Conservation (phyloP, 2,329 filamentous ascomycete genomes). For the Pseudogymnoascus sp. region DNA sequence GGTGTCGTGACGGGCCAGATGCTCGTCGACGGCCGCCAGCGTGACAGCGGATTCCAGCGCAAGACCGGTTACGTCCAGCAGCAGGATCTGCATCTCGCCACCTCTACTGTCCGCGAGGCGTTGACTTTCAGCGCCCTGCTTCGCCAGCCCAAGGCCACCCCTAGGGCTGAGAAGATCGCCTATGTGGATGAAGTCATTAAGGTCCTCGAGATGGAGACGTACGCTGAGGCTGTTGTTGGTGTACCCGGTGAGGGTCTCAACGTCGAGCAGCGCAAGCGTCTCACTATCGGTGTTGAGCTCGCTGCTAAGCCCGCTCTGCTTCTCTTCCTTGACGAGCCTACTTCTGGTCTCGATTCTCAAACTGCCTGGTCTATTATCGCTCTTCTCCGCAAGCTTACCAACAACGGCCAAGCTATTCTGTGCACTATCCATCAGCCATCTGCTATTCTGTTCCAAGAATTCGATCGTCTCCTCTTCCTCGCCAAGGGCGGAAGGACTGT, state of each 20-base stretch:
- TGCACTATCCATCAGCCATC: slow-evolving; percentile 98
- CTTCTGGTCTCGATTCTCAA: slow-evolving; percentile 85
- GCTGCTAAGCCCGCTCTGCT: slow-evolving; percentile 84
- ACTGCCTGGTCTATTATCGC: slow-evolving; percentile 89
- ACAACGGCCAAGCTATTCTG: slow-evolving; percentile 85
- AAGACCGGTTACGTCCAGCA: slow-evolving; percentile 90
- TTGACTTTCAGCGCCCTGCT: slow-evolving; percentile 78
- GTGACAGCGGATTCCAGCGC: slow-evolving; percentile 78
- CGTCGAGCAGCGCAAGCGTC: slow-evolving; percentile 60
- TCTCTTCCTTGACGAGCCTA: slow-evolving; percentile 90
- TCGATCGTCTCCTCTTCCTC: slow-evolving; percentile 72
- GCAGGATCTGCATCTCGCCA: slow-evolving; percentile 80
- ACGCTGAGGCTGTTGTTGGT: slow-evolving; percentile 84
- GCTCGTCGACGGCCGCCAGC: slow-evolving; percentile 53
- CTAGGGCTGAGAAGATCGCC: slow-evolving; percentile 66
- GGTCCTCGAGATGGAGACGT: slow-evolving; percentile 81
- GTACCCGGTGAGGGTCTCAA: slow-evolving; percentile 81
- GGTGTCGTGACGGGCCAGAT: slow-evolving; percentile 83
- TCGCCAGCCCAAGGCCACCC: slow-evolving; percentile 68
- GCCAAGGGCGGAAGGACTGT: slow-evolving; percentile 68
- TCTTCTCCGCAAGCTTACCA: slow-evolving; percentile 80
- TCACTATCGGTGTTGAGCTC: slow-evolving; percentile 90
- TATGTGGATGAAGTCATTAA: slow-evolving; percentile 90
- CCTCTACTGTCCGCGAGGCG: slow-evolving; percentile 80
- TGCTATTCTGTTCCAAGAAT: slow-evolving; percentile 87